phyloP scores from a whole-genome alignment of 768 basidiomycete genomes.

The Pulveroboletus frians region DNA sequence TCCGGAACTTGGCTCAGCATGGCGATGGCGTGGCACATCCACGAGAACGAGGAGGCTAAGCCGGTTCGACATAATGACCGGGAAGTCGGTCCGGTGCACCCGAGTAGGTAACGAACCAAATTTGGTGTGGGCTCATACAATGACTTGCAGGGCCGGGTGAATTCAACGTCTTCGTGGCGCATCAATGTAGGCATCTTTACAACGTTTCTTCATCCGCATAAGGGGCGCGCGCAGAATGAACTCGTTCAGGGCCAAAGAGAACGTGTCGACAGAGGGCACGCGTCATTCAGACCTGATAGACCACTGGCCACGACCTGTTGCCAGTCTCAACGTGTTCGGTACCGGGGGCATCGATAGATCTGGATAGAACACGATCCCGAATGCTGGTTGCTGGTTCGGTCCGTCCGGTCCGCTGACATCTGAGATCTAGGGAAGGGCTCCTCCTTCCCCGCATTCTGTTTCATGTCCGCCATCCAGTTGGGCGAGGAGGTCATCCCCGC shows the following conservation, averaged over 20 bases:
- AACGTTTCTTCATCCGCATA: background rate
- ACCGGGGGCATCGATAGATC: background rate
- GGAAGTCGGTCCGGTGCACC: background rate
- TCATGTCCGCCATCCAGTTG: slow-evolving; percentile 39
- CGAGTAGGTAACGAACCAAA: too few relatives aligned
- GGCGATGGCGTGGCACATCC: too few relatives aligned
- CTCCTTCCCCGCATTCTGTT: slow-evolving; percentile 1
- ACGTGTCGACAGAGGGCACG: background rate
- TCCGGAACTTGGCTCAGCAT: too few relatives aligned
- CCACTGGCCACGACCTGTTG: too few relatives aligned
- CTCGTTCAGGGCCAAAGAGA: background rate
- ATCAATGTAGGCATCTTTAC: background rate
- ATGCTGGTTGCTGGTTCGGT: slow-evolving; percentile 9
- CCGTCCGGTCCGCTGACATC: slow-evolving; percentile 16
- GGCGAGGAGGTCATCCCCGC: slow-evolving; percentile 51
- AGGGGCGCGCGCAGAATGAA: background rate
- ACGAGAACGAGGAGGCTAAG: too few relatives aligned
- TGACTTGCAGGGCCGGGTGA: too few relatives aligned
- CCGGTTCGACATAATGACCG: too few relatives aligned
- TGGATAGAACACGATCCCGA: background rate
- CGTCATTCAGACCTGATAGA: background rate
- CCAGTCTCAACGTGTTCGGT: background rate
- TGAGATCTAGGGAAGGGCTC: background rate
- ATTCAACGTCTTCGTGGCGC: background rate
- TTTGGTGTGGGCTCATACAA: background rate